phyloP scores from a whole-genome alignment of 441 rosid species.

The Gossypium davidsonii region DNA sequence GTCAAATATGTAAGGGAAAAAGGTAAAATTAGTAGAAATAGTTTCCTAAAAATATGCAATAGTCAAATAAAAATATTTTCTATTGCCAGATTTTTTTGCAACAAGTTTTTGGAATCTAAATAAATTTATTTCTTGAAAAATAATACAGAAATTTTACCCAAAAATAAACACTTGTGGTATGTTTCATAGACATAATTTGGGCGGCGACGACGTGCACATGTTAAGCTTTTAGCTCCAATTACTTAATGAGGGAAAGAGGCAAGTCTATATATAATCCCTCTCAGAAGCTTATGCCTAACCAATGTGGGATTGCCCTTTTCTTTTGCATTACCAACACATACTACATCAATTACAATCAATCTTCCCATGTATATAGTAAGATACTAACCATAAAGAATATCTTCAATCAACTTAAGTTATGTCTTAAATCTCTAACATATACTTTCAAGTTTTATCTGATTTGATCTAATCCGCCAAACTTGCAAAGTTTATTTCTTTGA shows the following conservation, averaged over 20 bases:
- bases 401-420: neutral
- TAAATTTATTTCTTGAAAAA: neutral
- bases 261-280: neutral
- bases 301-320: neutral
- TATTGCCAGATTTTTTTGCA: neutral
- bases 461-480: neutral
- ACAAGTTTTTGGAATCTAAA: neutral
- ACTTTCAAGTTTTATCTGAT: neutral
- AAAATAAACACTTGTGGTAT: neutral
- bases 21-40: neutral
- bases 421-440: neutral
- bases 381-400: neutral
- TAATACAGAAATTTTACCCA: neutral
- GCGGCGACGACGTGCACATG: neutral
- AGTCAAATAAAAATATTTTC: neutral
- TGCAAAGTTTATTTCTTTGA: neutral
- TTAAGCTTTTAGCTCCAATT: neutral
- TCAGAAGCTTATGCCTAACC: neutral
- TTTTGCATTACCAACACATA: neutral
- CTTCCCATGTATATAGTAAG: neutral
- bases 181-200: neutral
- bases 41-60: neutral
- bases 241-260: no score
- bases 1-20: neutral
- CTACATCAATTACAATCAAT: neutral